Evolutionary conservation across 2,329 filamentous ascomycete species (phyloP), one percentile per base, ranked within the genome.

Genomic region (Aspergillus floridensis): DNA sequence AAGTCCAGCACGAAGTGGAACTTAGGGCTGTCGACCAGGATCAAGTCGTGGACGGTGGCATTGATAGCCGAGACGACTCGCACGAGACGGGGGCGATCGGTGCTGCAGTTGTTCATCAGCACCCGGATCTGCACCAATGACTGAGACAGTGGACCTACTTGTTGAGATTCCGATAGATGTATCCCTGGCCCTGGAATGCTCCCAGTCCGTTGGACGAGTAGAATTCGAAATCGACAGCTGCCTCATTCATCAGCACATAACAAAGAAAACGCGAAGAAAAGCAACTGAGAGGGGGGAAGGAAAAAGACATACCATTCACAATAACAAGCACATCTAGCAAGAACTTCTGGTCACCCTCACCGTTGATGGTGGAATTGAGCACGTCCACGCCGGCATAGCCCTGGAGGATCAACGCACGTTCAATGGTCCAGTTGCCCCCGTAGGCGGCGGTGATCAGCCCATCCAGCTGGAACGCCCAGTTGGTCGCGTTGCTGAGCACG

Each of bases 1-100:
- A 70, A 69, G 54, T 77, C 71, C 29, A 77, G 67, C 0, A 76
- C 67, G 6, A 76, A 67, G 56, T 77, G 74, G 55, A 76, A 77
- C 24, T 74, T 76, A 1, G 72, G 73, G 24, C 66, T 68, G 47
- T 74, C 69, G 6, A 74, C 68, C 2, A 74, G 63, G 47, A 74
- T 72, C 48, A 73, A 60, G 48, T 74, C 69, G 53, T 74, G 72
- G 4, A 72, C 63, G 1, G 70, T 61, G n/a, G 65, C 61, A 32
- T 70, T 66, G 2, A 62, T 66, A 4, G 66, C 65, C 4, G 64
- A 66, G 26, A 73, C 61, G 12, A 72, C 59, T 6, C 71, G 53
- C 6, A 69, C 53, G 3, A 72, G 58, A 19, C 65, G 63, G 5
- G 66, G 65, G 4, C 65, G 63, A 21, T 65, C 58, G 1, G 63